phyloP scores from a whole-genome alignment of 192 early-diverging fungal genomes.

The Gryganskiella cystojenkinii region DNA sequence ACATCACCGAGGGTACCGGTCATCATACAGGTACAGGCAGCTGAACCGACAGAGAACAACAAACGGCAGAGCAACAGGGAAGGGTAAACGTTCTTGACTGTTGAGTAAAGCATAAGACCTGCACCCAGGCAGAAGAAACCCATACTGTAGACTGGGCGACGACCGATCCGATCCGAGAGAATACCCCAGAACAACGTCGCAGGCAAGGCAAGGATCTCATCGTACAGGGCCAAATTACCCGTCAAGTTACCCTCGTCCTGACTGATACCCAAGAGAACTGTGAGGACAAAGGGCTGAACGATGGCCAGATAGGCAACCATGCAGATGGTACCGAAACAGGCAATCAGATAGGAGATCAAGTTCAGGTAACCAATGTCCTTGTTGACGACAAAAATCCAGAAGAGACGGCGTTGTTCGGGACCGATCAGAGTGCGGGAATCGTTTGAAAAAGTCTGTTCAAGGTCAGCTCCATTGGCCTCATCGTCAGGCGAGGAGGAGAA shows the following conservation, averaged over 20 bases:
- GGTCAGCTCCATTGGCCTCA: neutral
- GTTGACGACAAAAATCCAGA: slow-evolving; percentile 45
- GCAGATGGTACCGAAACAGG: slow-evolving; percentile 22
- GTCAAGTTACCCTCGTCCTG: slow-evolving; percentile 48
- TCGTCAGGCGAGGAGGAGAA: no score
- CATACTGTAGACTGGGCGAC: slow-evolving; percentile 62
- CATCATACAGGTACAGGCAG: slow-evolving; percentile 73
- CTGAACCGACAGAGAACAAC: slow-evolving; percentile 75
- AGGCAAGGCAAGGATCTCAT: slow-evolving; percentile 69
- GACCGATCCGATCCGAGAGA: slow-evolving; percentile 67
- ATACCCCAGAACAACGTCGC: slow-evolving; percentile 69
- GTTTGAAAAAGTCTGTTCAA: neutral
- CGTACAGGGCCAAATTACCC: slow-evolving; percentile 72
- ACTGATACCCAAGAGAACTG: slow-evolving; percentile 26
- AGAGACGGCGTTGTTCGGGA: slow-evolving; percentile 12
- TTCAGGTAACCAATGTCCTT: slow-evolving; percentile 35
- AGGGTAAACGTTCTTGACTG: slow-evolving; percentile 66
- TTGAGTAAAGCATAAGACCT: slow-evolving; percentile 60
- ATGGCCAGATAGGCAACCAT: slow-evolving; percentile 54
- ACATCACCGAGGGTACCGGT: slow-evolving; percentile 72
- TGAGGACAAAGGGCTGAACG: slow-evolving; percentile 55
- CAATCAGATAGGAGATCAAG: slow-evolving; percentile 29
- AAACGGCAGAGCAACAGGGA: slow-evolving; percentile 67
- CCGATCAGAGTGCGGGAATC: neutral
- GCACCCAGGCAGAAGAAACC: slow-evolving; percentile 66